Percentiles rank a stretch among this genome's conserved stretches.
Conservation (phyloP, 331 rosid species). For the Telfairia occidentalis region DNA sequence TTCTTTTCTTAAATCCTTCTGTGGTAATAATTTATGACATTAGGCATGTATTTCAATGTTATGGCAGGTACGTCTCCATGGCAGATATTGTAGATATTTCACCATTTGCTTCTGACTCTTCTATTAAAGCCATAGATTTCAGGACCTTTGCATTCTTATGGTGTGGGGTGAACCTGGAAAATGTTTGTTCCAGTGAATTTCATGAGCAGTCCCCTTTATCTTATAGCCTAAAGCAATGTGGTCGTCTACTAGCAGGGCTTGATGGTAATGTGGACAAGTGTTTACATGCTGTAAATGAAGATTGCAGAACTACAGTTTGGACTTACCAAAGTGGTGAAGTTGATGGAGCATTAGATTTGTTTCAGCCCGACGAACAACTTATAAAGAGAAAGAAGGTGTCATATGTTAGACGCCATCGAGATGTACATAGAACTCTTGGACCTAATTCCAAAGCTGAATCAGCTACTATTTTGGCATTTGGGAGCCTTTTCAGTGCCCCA, state of each 20-base stretch:
- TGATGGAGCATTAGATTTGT: constrained; percentile 58
- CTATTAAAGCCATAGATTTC: constrained; percentile 52
- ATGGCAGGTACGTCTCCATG: constrained; percentile 69
- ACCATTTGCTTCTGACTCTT: constrained; percentile 45
- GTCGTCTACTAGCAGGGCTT: constrained; percentile 46
- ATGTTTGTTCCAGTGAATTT: constrained; percentile 35
- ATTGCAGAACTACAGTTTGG: constrained; percentile 89
- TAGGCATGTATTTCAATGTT: not conserved
- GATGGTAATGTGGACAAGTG: constrained; percentile 46
- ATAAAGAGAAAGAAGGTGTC: constrained; percentile 66
- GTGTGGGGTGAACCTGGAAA: constrained; percentile 56
- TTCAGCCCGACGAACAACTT: constrained; percentile 66
- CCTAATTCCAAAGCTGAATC: constrained; percentile 54
- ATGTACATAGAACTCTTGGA: constrained; percentile 58
- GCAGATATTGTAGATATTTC: constrained; percentile 62
- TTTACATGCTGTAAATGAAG: constrained; percentile 53
- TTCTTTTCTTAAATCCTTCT: not conserved
- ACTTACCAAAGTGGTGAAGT: constrained; percentile 45
- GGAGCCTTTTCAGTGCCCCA: constrained; percentile 78
- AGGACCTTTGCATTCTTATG: constrained; percentile 65
- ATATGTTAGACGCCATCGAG: constrained; percentile 43
- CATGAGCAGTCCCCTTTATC: constrained; percentile 23
- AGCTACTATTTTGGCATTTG: constrained; percentile 69
- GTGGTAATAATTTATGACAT: not conserved
- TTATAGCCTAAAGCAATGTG: constrained; percentile 49